Conservation (phyloP, 2,329 filamentous ascomycete species). For the Paraphoma chrysanthemicola region DNA sequence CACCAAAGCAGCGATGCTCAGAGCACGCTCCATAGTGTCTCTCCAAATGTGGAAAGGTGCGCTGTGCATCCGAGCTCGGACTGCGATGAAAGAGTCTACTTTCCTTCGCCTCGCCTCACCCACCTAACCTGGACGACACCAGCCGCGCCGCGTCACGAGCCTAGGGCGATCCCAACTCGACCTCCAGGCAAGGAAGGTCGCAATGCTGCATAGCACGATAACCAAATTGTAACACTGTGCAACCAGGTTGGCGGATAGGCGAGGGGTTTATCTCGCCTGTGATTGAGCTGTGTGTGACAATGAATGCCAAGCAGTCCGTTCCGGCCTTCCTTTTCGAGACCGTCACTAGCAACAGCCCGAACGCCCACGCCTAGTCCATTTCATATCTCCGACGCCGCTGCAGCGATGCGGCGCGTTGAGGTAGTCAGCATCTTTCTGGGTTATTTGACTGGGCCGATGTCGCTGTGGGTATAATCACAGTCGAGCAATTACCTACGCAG, state of each 20-base stretch:
- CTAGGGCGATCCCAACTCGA: constrained; percentile 1
- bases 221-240: constrained; percentile 30
- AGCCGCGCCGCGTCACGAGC: constrained; percentile 4
- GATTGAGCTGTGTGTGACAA: constrained; percentile 10
- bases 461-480: constrained; percentile 26
- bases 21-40: no score
- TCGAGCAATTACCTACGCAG: constrained; percentile 11
- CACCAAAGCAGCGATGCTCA: no score
- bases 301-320: no score
- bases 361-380: constrained; percentile 20
- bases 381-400: constrained; percentile 36
- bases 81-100: constrained; percentile 24
- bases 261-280: constrained; percentile 23
- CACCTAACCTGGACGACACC: constrained; percentile 1
- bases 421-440: constrained; percentile 19
- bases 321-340: constrained; percentile 28
- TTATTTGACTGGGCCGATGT: constrained; percentile 13
- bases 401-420: constrained; percentile 18
- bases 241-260: constrained; percentile 20
- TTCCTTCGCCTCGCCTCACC: constrained; percentile 5
- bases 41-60: no score
- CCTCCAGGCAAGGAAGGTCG: constrained; percentile 33
- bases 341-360: constrained; percentile 26
- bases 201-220: constrained; percentile 17
- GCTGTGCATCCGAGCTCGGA: constrained; percentile 24